Conservation (phyloP, 495 filamentous ascomycete species). For the Cetradonia linearis region DNA sequence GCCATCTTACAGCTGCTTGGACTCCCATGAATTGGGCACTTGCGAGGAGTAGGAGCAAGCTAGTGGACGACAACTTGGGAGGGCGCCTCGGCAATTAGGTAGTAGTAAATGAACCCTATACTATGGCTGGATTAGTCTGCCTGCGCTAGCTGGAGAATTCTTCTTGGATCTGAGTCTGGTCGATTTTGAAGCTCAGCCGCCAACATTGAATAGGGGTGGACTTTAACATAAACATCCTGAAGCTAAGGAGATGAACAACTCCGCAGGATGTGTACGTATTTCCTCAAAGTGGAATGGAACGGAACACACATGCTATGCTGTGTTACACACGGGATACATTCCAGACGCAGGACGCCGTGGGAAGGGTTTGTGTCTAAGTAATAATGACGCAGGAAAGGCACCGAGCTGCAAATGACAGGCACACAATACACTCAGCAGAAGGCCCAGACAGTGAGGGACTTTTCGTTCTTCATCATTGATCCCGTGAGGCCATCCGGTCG, state of each 20-base stretch:
- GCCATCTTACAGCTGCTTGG: background rate
- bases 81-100: background rate
- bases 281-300: background rate
- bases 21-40: background rate
- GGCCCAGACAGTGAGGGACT: background rate
- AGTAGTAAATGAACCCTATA: background rate
- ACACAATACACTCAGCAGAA: background rate
- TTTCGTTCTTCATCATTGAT: background rate
- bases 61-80: background rate
- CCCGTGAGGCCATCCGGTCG: background rate
- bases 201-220: background rate
- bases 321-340: background rate
- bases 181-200: background rate
- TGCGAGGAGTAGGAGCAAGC: background rate
- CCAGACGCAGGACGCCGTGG: background rate
- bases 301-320: background rate
- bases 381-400: background rate
- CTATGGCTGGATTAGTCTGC: background rate
- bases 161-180: background rate
- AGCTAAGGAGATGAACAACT: background rate
- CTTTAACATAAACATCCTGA: background rate
- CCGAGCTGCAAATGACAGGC: background rate
- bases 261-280: background rate
- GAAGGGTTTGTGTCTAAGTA: background rate
- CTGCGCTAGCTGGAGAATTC: background rate